Percentiles rank a stretch among this genome's conserved stretches.
phyloP scores from a whole-genome alignment of 2,329 filamentous ascomycete genomes.

The Raffaelea deltoideospora region DNA sequence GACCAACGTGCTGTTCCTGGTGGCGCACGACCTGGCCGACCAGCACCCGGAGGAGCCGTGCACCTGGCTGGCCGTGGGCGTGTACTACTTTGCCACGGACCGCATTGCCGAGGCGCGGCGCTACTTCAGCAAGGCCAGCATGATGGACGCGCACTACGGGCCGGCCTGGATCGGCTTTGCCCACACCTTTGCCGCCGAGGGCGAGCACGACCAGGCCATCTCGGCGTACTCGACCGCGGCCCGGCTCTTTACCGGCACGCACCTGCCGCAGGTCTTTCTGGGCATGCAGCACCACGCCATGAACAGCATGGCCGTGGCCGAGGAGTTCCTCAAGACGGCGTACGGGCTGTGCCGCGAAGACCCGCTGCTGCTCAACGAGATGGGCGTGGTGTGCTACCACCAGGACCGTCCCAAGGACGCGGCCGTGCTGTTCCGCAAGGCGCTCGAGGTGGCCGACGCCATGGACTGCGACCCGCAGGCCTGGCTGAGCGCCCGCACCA shows the following conservation, averaged over 20 bases:
- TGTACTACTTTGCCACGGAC: conserved; percentile 82
- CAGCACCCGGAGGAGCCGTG: conserved; percentile 81
- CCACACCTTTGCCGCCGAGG: conserved; percentile 93
- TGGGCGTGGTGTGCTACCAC: conserved; percentile 92
- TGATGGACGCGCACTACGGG: conserved; percentile 95
- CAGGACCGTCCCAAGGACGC: conserved; percentile 66
- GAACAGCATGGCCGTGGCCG: conserved; percentile 84
- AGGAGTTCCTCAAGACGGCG: conserved; percentile 86
- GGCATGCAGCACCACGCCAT: conserved; percentile 97
- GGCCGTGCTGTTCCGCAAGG: conserved; percentile 60
- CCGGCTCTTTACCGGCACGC: conserved; percentile 88
- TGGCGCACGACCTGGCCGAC: conserved; percentile 85
- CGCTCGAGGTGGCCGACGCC: conserved; percentile 62
- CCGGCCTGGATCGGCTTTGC: conserved; percentile 98
- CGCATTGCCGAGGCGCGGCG: conserved; percentile 86
- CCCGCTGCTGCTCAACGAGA: conserved; percentile 83
- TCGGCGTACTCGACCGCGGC: conserved; percentile 94
- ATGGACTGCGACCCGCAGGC: conserved; percentile 71
- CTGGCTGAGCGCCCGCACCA: conserved; percentile 72
- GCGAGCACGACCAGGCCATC: conserved; percentile 95
- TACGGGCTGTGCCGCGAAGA: conserved; percentile 73
- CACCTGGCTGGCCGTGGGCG: conserved; percentile 85
- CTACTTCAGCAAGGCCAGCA: conserved; percentile 93
- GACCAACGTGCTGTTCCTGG: conserved; percentile 79
- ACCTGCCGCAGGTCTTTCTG: conserved; percentile 86